These are phyloP conservation scores for Penicillium sumatraense DNA, from an alignment of 2,329 filamentous ascomycete species.

Conservation along the genomic window DNA sequence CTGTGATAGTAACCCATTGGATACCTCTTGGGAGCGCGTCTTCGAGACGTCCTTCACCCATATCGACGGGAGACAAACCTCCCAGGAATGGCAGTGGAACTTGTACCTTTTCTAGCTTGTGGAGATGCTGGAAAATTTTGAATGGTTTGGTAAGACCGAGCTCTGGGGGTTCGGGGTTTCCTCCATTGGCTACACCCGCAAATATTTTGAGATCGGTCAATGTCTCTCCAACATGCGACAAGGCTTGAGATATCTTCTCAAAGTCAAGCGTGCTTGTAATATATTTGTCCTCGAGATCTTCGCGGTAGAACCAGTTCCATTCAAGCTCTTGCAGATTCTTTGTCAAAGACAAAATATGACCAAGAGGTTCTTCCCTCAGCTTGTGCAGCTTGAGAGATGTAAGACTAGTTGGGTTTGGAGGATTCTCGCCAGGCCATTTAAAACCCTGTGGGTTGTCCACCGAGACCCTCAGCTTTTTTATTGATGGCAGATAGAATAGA, in stretches of 20 bases:
- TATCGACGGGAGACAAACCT: not conserved
- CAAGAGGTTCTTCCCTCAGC: not conserved
- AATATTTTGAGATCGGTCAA: not conserved
- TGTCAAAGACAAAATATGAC: not conserved
- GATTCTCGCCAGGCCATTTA: not conserved
- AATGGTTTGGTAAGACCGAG: not conserved
- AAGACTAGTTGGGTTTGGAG: not conserved
- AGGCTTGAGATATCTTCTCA: not conserved
- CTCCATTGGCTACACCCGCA: not conserved
- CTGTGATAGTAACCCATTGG: not conserved
- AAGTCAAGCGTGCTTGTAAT: not conserved
- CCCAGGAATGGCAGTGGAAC: not conserved
- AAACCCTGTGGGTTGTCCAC: not conserved
- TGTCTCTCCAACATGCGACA: not conserved
- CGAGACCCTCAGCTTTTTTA: not conserved
- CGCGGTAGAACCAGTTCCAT: not conserved
- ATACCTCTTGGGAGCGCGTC: not conserved
- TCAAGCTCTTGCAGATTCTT: not conserved
- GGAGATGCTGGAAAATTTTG: not conserved
- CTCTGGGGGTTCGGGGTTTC: not conserved
- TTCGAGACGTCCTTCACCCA: not conserved
- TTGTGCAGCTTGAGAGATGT: not conserved
- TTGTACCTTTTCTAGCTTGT: not conserved
- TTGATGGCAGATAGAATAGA: not conserved
- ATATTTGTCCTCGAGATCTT: not conserved